Conservation (phyloP, 768 basidiomycete genomes). For the Auriculariales sp. region DNA sequence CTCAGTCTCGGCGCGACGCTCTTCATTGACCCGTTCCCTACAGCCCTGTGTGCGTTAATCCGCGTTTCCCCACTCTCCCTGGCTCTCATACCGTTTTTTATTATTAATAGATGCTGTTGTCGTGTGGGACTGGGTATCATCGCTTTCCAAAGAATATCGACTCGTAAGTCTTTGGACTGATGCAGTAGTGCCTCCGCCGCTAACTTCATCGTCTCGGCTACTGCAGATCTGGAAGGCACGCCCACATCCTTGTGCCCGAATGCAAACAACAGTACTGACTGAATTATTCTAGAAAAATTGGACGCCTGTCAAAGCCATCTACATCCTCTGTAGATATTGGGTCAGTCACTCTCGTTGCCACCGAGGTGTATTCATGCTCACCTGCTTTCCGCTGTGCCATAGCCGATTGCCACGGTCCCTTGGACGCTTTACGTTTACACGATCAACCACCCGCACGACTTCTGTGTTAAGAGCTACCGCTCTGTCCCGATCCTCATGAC, state of each 20-base stretch:
- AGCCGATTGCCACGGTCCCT: slow-evolving; percentile 69
- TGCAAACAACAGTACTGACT: neutral
- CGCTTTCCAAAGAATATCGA: slow-evolving; percentile 60
- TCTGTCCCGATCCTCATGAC: slow-evolving; percentile 40
- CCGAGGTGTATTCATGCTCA: neutral
- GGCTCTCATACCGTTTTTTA: neutral
- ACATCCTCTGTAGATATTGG: slow-evolving; percentile 54
- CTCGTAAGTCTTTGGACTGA: slow-evolving; percentile 46
- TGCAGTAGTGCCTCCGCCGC: slow-evolving; percentile 6
- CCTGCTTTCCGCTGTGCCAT: slow-evolving; percentile 36
- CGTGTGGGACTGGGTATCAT: slow-evolving; percentile 76
- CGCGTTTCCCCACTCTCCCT: slow-evolving; percentile 3
- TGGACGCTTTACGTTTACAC: slow-evolving; percentile 68
- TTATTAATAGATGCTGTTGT: slow-evolving; percentile 51
- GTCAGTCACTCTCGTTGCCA: slow-evolving; percentile 25
- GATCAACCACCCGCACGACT: slow-evolving; percentile 45
- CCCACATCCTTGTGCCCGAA: neutral
- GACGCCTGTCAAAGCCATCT: slow-evolving; percentile 74
- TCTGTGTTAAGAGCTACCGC: slow-evolving; percentile 59
- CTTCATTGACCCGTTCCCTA: slow-evolving; percentile 25
- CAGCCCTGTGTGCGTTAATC: slow-evolving; percentile 41
- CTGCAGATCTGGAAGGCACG: slow-evolving; percentile 46
- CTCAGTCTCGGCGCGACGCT: slow-evolving; percentile 14
- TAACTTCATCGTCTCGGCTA: neutral
- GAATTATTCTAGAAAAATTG: slow-evolving; percentile 36